A percentile compares a stretch with the other conserved stretches of the same genome.
These are phyloP conservation scores for Phaeosphaeriaceae sp. DNA, from an alignment of 2,329 filamentous ascomycete genomes.

Conservation along the genomic window DNA sequence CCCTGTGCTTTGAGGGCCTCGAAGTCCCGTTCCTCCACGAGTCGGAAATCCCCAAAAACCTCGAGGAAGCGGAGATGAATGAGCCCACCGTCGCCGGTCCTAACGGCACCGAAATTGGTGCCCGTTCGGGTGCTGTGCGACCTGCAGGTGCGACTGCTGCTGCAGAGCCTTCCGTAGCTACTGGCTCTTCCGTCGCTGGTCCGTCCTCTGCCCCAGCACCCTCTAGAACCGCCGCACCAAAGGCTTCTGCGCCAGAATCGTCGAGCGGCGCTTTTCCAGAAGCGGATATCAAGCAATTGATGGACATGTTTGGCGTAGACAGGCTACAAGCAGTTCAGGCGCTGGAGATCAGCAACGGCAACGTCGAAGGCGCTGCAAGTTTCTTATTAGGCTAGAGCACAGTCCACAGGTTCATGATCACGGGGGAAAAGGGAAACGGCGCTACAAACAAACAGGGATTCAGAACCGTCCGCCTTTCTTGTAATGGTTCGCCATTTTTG, in stretches of 20 bases:
- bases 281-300: constrained; percentile 76
- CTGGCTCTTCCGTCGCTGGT: constrained; percentile 21
- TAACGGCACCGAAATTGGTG: constrained; percentile 86
- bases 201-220: constrained; percentile 19
- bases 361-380: constrained; percentile 86
- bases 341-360: constrained; percentile 80
- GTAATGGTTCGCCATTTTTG: no score
- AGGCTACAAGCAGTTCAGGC: constrained; percentile 79
- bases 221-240: constrained; percentile 12
- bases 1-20: constrained; percentile 84
- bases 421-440: neutral
- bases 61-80: constrained; percentile 72
- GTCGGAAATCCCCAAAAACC: constrained; percentile 87
- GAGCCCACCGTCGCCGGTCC: constrained; percentile 87
- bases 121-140: constrained; percentile 77
- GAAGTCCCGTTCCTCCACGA: constrained; percentile 91
- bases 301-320: constrained; percentile 74
- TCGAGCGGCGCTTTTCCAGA: constrained; percentile 55
- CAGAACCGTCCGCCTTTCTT: no score
- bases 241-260: constrained; percentile 21
- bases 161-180: constrained; percentile 29
- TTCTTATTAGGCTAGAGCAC: constrained; percentile 63
- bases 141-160: constrained; percentile 52
- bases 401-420: no score
- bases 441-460: no score